Conservation (phyloP, 257 asterid genomes). For the Avicennia marina region DNA sequence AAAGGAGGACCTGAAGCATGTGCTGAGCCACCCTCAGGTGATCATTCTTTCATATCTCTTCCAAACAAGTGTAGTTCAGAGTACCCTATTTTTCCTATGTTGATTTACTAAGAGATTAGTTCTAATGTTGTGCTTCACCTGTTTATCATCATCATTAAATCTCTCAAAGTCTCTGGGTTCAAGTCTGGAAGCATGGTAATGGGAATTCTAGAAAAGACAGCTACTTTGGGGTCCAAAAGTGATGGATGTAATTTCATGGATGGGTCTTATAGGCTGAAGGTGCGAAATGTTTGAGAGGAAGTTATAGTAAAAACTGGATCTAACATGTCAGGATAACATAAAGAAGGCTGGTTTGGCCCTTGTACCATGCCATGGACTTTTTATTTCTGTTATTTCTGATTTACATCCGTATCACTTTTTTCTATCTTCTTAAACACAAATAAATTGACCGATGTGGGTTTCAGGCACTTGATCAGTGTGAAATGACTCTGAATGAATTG, state of each 20-base stretch:
- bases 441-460: not conserved
- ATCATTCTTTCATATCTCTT: conserved; percentile 17
- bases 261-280: too few relatives aligned
- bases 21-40: conserved; percentile 95
- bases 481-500: conserved; percentile 44
- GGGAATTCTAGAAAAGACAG: not conserved
- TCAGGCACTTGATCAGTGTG: conserved; percentile 89
- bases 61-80: not conserved
- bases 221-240: not conserved
- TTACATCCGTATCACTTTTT: not conserved
- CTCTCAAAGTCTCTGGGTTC: not conserved
- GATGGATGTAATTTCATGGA: too few relatives aligned
- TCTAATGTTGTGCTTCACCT: not conserved
- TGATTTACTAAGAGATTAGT: not conserved
- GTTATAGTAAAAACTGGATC: too few relatives aligned
- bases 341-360: too few relatives aligned
- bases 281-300: too few relatives aligned
- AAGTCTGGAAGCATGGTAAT: not conserved
- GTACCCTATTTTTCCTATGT: not conserved
- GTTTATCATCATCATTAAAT: not conserved
- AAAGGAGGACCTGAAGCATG: conserved; percentile 70
- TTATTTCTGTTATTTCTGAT: not conserved
- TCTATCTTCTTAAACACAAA: not conserved
- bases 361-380: too few relatives aligned
- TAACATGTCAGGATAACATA: too few relatives aligned